Evolutionary conservation across 345 rosid species (phyloP).

Genomic region (Populus simonii): DNA sequence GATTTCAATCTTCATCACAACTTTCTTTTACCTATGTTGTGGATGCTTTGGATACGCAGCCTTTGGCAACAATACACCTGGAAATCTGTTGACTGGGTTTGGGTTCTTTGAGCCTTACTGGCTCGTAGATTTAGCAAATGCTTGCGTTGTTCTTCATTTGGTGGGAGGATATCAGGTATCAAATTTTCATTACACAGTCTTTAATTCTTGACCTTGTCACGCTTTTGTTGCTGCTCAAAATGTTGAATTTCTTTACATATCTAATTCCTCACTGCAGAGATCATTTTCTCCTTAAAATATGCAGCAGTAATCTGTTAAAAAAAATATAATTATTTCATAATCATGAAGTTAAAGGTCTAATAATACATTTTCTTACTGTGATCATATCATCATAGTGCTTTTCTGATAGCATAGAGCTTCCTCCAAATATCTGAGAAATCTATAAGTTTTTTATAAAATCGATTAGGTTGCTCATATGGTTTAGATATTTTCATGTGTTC

Average conservation of each 20-base stretch:
- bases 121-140: conserved; percentile 27
- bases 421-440: neutral
- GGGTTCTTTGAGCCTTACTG: conserved; percentile 25
- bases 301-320: too few species aligned
- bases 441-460: neutral
- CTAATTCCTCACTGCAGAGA: too few species aligned
- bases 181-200: neutral
- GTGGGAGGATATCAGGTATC: conserved; percentile 48
- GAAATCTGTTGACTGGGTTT: conserved; percentile 29
- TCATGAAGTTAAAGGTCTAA: too few species aligned
- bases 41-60: conserved; percentile 47
- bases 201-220: neutral
- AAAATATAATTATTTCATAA: too few species aligned
- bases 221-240: too few species aligned
- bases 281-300: too few species aligned
- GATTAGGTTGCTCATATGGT: neutral
- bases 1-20: conserved; percentile 22
- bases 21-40: conserved; percentile 40
- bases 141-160: conserved; percentile 27
- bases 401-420: neutral
- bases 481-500: neutral
- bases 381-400: too few species aligned
- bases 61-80: conserved; percentile 34
- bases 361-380: too few species aligned
- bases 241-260: too few species aligned